A percentile compares a stretch with the other conserved stretches of the same genome.
Conservation (phyloP, 2,329 filamentous ascomycete species). For the Colletotrichum sp. region DNA sequence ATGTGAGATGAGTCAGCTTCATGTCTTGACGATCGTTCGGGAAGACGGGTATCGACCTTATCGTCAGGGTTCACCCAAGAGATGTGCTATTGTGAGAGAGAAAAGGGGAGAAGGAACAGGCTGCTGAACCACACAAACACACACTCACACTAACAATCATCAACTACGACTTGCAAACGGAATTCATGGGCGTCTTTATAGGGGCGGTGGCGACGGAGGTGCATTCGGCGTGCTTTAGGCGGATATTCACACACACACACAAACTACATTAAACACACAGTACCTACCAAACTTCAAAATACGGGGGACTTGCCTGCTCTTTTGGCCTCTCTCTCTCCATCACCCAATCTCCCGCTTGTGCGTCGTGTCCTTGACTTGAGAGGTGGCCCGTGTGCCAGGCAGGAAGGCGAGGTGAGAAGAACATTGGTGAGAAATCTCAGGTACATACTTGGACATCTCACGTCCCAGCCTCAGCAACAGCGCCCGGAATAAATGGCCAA, state of each 20-base stretch:
- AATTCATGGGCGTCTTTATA: background rate
- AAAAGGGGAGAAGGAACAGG: background rate
- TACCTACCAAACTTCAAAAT: background rate
- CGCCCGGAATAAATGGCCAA: background rate
- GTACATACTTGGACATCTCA: background rate
- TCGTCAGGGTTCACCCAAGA: background rate
- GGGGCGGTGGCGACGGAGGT: background rate
- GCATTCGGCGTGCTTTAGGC: constrained; percentile 5
- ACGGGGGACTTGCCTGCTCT: background rate
- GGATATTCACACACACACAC: background rate
- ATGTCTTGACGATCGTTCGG: background rate
- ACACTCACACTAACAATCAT: background rate
- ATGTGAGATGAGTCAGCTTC: background rate
- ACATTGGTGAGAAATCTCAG: background rate
- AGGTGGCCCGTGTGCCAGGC: background rate
- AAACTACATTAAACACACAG: background rate
- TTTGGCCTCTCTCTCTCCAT: background rate
- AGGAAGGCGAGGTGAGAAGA: background rate
- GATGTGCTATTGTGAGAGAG: background rate
- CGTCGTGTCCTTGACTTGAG: background rate
- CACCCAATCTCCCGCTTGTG: background rate
- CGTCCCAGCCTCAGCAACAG: background rate
- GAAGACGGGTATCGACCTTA: background rate
- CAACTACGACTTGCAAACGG: background rate
- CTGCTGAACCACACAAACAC: background rate